phyloP scores from a whole-genome alignment of 805 yeast species.

The Yarrowia deformans region DNA sequence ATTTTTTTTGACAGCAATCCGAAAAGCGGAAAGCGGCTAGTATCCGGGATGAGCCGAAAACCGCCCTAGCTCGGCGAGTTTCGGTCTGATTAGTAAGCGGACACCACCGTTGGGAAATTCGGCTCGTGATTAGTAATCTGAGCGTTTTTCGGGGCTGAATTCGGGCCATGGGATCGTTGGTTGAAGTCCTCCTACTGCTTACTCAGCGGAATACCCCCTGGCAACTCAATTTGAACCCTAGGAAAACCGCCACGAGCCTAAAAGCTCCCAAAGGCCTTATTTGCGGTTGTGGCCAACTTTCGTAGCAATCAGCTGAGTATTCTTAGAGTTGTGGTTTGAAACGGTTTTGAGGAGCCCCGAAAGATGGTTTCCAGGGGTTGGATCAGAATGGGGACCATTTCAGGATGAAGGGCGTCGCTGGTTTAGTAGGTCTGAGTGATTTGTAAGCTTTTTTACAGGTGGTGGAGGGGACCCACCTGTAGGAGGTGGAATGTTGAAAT shows the following conservation, averaged over 20 bases:
- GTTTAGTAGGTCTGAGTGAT: background rate
- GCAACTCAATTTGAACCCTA: background rate
- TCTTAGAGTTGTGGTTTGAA: constrained; percentile 19
- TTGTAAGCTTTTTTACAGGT: background rate
- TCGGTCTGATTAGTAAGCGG: background rate
- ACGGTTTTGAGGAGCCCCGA: background rate
- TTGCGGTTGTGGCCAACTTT: background rate
- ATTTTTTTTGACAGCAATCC: background rate
- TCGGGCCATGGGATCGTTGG: no score
- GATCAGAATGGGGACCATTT: background rate
- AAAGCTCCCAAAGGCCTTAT: background rate
- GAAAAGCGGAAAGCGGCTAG: background rate
- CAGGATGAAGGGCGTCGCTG: no score
- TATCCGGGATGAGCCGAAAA: no score
- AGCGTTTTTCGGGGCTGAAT: no score
- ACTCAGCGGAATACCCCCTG: background rate
- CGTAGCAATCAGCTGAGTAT: constrained; percentile 17
- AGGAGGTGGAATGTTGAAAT: no score
- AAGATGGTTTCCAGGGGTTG: background rate
- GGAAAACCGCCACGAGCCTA: background rate
- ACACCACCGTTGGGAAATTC: no score
- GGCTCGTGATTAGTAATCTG: no score
- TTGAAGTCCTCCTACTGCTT: no score
- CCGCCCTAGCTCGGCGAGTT: background rate
- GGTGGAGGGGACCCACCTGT: no score